Percentiles rank a stretch among this genome's conserved stretches.
Evolutionary conservation across 2,329 filamentous ascomycete species (phyloP).

Genomic region (Ophiosphaerella narmari): DNA sequence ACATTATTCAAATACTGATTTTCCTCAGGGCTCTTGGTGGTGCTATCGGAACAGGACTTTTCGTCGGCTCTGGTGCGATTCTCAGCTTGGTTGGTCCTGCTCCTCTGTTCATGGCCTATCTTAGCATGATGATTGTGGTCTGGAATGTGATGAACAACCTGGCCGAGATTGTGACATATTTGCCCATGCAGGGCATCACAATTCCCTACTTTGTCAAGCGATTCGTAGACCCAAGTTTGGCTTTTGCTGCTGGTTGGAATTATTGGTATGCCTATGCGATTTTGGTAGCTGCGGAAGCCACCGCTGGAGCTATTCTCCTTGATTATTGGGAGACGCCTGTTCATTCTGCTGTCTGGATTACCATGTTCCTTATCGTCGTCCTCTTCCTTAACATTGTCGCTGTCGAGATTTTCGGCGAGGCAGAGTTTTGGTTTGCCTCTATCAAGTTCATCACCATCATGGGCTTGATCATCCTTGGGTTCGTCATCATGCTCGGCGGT

Average conservation of each 20-base stretch:
- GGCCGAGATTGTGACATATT: constrained; percentile 48
- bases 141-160: constrained; percentile 49
- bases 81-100: constrained; percentile 40
- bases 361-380: constrained; percentile 42
- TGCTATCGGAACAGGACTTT: constrained; percentile 53
- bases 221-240: constrained; percentile 54
- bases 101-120: constrained; percentile 44
- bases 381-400: constrained; percentile 43
- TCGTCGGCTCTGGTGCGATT: constrained; percentile 43
- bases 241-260: constrained; percentile 40
- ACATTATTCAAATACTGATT: not conserved
- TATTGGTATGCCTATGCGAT: constrained; percentile 45
- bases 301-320: constrained; percentile 38
- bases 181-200: constrained; percentile 47
- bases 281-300: constrained; percentile 42
- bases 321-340: constrained; percentile 44
- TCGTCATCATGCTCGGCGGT: constrained; percentile 44
- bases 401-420: constrained; percentile 49
- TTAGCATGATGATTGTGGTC: constrained; percentile 45
- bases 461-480: constrained; percentile 41
- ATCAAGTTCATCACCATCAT: constrained; percentile 53
- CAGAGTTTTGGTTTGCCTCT: constrained; percentile 58
- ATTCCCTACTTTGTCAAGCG: constrained; percentile 46
- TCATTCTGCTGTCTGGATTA: constrained; percentile 41
- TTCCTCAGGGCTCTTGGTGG: constrained; percentile 61